Evolutionary conservation across 2,329 filamentous ascomycete genomes (phyloP).

Genomic region (Cladophialophora yegresii): DNA sequence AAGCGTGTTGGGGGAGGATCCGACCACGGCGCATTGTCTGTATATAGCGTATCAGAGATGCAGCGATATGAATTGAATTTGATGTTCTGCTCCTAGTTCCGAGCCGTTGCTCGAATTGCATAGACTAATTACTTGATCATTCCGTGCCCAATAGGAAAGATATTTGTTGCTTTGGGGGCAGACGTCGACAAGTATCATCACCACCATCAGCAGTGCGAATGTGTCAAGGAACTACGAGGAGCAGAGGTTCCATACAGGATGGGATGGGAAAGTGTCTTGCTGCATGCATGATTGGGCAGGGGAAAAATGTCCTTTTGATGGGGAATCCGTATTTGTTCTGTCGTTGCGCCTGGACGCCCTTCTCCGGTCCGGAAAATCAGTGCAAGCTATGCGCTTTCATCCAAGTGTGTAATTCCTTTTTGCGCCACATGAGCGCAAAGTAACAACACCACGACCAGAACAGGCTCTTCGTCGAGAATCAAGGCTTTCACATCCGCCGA

Average conservation of each 20-base stretch:
- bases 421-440: neutral
- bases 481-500: conserved; percentile 69
- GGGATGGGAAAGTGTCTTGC: neutral
- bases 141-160: neutral
- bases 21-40: neutral
- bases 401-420: neutral
- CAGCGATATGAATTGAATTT: neutral
- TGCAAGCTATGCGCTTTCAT: neutral
- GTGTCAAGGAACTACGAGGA: too few species aligned
- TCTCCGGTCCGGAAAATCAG: neutral
- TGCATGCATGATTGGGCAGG: neutral
- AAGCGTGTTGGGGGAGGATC: neutral
- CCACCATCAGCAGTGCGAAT: too few species aligned
- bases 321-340: neutral
- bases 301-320: neutral
- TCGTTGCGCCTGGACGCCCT: neutral
- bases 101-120: too few species aligned
- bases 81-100: neutral
- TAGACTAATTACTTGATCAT: neutral
- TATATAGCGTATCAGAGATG: neutral
- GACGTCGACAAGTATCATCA: too few species aligned
- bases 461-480: neutral
- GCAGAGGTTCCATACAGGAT: neutral
- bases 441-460: neutral
- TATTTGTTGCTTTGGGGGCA: too few species aligned